phyloP scores from a whole-genome alignment of 83 land plant genomes.

The Picea engelmannii region DNA sequence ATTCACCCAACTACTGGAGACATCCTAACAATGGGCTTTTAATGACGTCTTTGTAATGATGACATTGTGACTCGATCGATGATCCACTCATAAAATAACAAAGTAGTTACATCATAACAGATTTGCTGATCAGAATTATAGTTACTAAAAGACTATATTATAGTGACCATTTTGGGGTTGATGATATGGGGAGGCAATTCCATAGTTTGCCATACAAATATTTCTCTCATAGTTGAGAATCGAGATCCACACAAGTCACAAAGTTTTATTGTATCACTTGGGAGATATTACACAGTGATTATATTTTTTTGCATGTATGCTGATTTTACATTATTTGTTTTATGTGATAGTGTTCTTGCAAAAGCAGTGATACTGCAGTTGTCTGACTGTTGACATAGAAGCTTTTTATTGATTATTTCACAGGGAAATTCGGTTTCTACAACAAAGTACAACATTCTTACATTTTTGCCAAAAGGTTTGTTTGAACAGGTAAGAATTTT shows the following conservation, averaged over 20 bases:
- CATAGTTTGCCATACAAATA: neutral
- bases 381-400: neutral
- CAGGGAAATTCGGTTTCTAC: conserved; percentile 97
- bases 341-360: neutral
- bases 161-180: neutral
- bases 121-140: neutral
- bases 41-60: too few relatives aligned
- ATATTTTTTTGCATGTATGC: neutral
- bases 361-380: neutral
- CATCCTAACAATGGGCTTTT: too few relatives aligned
- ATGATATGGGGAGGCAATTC: neutral
- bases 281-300: neutral
- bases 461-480: conserved; percentile 95
- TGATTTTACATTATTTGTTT: neutral
- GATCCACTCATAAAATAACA: neutral
- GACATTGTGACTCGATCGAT: neutral
- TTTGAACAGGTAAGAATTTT: conserved; percentile 89
- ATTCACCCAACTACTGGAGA: neutral
- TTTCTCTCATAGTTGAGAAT: neutral
- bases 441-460: conserved; percentile 92
- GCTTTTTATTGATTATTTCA: conserved; percentile 1
- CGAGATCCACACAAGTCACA: neutral
- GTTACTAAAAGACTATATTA: neutral
- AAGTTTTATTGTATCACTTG: neutral
- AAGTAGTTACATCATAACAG: neutral